Evolutionary conservation across 257 asterid genomes (phyloP), one percentile per base, ranked within the genome.

Genomic region (Gynochthodes officinalis): DNA sequence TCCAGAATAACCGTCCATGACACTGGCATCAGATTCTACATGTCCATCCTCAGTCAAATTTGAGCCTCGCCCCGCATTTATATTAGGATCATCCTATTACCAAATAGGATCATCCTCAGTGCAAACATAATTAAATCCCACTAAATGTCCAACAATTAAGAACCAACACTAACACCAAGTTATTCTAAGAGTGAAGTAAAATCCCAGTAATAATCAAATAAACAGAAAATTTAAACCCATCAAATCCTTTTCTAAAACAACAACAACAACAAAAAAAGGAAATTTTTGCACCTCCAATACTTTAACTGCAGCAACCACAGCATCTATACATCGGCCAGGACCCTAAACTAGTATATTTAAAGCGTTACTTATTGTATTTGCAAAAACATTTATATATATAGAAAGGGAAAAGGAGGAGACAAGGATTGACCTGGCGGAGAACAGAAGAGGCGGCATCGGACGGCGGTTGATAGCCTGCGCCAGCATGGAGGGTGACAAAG

Each of bases 41-140:
- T 50, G 84, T 42, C 99, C 97, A 70, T 87, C 96, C 87, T 91
- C 99, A 2, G 97, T 91, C 86, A 94, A 84, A 80, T 89, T 91
- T 23, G 99, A 94, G 75, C 97, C 99, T 72, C 95, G 81, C 59
- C 99, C 99, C 61, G 99, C 97, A 85, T 94, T 94, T 53, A 91
- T 89, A 84, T 86, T 75, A 65, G 97, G 97, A 85, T 94, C 99
- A 79, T 94, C 97, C 99, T 94, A 77, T 43, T 67, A 25, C 62
- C 19, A 70, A 49, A 77, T 11, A 35, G 25, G 43, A 63, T 21
- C 64, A 33, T 28, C 67, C 5, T 12, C 28, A 39, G 12, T 42
- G 16, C 35, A 32, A n/a, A 73, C 35, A 15, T 7, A 16, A 39
- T 33, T 23, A 50, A 46, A 42, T 1, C 25, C 46, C 43, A 35